Conservation (phyloP, 148 eudicot genomes). For the Camellia japonica region DNA sequence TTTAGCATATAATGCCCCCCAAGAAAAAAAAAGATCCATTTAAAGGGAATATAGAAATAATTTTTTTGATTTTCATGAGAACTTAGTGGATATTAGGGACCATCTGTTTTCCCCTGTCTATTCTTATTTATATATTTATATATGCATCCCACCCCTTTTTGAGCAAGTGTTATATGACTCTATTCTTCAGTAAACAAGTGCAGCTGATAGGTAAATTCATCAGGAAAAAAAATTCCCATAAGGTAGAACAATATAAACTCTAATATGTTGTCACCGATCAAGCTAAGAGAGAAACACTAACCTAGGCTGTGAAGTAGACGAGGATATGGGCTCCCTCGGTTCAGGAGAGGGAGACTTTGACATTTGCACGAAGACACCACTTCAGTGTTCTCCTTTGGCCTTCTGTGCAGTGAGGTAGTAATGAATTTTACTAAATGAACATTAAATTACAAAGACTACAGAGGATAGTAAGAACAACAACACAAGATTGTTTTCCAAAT, state of each 20-base stretch:
- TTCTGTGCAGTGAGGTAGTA: constrained; percentile 25
- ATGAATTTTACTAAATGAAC: constrained; percentile 6
- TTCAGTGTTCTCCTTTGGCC: constrained; percentile 23
- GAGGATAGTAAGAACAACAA: not conserved
- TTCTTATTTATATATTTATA: not conserved
- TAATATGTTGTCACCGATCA: not conserved
- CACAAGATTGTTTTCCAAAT: not conserved
- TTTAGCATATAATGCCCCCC: not conserved
- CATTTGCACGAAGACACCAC: constrained; percentile 46
- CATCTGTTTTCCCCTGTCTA: not conserved
- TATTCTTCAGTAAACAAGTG: constrained; percentile 4
- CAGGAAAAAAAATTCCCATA: not conserved
- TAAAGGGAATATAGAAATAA: not conserved
- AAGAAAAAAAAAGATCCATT: not conserved
- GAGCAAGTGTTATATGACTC: not conserved
- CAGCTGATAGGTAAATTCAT: not conserved
- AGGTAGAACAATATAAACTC: not conserved
- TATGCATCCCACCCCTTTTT: not conserved
- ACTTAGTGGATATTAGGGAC: not conserved
- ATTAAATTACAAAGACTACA: not conserved
- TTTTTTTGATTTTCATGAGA: not conserved
- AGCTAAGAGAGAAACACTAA: constrained; percentile 25
- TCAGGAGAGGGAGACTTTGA: constrained; percentile 39
- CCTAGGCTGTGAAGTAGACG: constrained; percentile 41
- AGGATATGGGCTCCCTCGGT: constrained; percentile 29